Evolutionary conservation across 169 alveolate genomes (phyloP).

Genomic region (Cryptosporidium ubiquitum): DNA sequence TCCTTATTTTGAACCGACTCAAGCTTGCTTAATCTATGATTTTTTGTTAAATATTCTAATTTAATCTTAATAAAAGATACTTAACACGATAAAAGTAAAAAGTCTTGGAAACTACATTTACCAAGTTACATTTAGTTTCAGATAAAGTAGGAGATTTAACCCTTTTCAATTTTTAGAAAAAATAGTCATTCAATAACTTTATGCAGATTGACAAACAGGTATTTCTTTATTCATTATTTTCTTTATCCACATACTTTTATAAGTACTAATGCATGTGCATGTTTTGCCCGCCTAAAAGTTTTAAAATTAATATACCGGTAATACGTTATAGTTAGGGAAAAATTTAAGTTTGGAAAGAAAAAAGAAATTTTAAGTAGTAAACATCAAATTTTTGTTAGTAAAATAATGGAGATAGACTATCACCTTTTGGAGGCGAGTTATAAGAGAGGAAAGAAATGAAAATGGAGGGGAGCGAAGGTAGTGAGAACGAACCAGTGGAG

Average conservation of each 20-base stretch:
- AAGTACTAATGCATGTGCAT: slow-evolving; percentile 17
- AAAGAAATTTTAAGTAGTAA: not conserved
- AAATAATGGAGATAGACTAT: not conserved
- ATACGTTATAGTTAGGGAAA: not conserved
- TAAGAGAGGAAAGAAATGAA: not conserved
- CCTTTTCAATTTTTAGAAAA: too few relatives aligned
- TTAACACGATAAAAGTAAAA: too few relatives aligned
- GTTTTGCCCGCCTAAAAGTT: slow-evolving; percentile 34
- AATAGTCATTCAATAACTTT: not conserved
- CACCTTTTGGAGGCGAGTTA: not conserved
- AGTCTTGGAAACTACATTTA: not conserved
- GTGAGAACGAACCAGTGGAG: not conserved
- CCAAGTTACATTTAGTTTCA: too few relatives aligned
- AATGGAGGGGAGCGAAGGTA: not conserved
- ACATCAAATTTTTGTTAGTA: not conserved
- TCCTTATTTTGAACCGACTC: not conserved
- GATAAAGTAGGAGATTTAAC: too few relatives aligned
- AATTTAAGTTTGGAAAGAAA: not conserved
- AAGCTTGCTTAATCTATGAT: not conserved
- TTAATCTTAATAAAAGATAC: not conserved
- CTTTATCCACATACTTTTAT: slow-evolving; percentile 7
- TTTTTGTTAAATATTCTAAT: not conserved
- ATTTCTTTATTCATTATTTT: not conserved
- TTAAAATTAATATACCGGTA: slow-evolving; percentile 20
- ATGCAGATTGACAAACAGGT: not conserved